Conservation (phyloP, 305 asterid genomes). For the Stenogyne calaminthoides region DNA sequence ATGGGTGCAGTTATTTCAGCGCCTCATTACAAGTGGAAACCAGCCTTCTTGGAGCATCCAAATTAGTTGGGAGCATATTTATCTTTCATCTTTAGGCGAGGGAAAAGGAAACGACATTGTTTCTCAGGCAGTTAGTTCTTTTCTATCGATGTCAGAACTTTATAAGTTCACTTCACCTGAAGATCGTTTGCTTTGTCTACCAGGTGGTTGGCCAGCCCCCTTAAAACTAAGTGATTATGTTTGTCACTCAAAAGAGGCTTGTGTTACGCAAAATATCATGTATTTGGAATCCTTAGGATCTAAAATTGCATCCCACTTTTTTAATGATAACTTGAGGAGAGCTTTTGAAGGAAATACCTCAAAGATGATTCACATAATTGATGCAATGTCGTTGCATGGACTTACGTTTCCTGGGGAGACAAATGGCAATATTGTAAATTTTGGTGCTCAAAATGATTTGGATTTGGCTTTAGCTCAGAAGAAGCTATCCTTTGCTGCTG, state of each 20-base stretch:
- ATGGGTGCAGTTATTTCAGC: conserved; percentile 87
- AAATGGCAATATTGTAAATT: conserved; percentile 31
- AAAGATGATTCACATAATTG: conserved; percentile 49
- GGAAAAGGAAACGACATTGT: conserved; percentile 64
- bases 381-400: conserved; percentile 45
- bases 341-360: conserved; percentile 38
- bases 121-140: conserved; percentile 49
- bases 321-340: conserved; percentile 27
- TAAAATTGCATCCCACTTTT: conserved; percentile 48
- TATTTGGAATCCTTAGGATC: conserved; percentile 77
- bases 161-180: conserved; percentile 44
- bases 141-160: conserved; percentile 48
- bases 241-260: conserved; percentile 65
- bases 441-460: conserved; percentile 32
- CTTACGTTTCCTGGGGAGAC: conserved; percentile 51
- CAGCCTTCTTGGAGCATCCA: conserved; percentile 79
- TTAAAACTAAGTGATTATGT: conserved; percentile 72
- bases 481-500: conserved; percentile 75
- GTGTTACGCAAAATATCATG: conserved; percentile 69
- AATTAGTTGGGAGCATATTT: conserved; percentile 87
- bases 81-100: conserved; percentile 89
- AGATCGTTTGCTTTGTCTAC: conserved; percentile 59
- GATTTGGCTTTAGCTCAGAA: conserved; percentile 50
- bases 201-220: conserved; percentile 96
- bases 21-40: conserved; percentile 76